Evolutionary conservation across 495 filamentous ascomycete genomes (phyloP), one percentile per base, ranked within the genome.

Genomic region (Podospora australis): DNA sequence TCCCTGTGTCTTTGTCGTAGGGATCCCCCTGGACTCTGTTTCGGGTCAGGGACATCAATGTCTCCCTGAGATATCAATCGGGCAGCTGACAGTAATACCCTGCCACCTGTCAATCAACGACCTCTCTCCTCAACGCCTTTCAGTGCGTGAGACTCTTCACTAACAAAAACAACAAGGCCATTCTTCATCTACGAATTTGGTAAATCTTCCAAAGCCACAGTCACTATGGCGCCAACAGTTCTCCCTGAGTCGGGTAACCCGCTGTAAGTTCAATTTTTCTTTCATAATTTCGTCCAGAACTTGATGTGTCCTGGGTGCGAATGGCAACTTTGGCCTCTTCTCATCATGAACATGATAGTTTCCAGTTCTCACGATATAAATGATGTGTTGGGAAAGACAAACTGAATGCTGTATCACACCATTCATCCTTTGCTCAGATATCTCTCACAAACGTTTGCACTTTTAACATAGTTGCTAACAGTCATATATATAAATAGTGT

Each of bases 171-270:
- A 30, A 7, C 28, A 30, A 30, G 28, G 7, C 28, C 7, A 30
- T n/a, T n/a, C n/a, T n/a, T n/a, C n/a, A n/a, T n/a, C n/a, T 36
- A n/a, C n/a, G n/a, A 36, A 36, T 16, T n/a, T 36, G 13, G 32
- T 36, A 36, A 13, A 36, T 8, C n/a, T n/a, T n/a, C n/a, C n/a
- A n/a, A n/a, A 16, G 3, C 14, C 6, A 36, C 13, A 41, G 13
- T 22, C 39, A 26, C 48, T 16, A 79, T 79, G 76, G 50, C 74
- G 14, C 73, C 75, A 16, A 79, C 75, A 6, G 62, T 72, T 38
- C 70, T 79, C 26, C 75, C 75, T 22, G 69, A 63, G 10, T 73
- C 69, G 26, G 76, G 76, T 28, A 79, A 79, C 49, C 76, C 76
- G 23, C 53, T 78, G 76, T 78, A 64, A 60, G 75, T 71, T 22